Percentiles rank a stretch among this genome's conserved stretches.
phyloP scores from a whole-genome alignment of 345 rosid species.

The Orychophragmus violaceus region DNA sequence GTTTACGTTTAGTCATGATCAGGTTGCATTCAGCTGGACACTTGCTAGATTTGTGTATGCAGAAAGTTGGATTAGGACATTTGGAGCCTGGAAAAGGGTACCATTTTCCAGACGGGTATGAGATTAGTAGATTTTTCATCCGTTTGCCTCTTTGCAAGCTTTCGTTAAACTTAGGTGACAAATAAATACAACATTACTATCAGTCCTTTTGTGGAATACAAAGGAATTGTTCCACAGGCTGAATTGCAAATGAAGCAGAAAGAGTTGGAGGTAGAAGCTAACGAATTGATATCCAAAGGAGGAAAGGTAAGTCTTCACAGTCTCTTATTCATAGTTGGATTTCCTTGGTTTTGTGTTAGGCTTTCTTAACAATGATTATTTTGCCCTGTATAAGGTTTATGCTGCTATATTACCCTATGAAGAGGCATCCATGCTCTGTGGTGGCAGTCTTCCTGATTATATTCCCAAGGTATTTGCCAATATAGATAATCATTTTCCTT shows the following conservation, averaged over 20 bases:
- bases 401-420: constrained; percentile 52
- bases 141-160: not conserved
- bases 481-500: not conserved
- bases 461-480: constrained; percentile 47
- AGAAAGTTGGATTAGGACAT: constrained; percentile 59
- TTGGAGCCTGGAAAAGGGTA: constrained; percentile 74
- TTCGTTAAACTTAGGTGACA: no score
- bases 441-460: constrained; percentile 80
- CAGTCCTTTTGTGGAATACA: constrained; percentile 86
- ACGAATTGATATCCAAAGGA: constrained; percentile 56
- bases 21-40: constrained; percentile 94
- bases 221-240: constrained; percentile 49
- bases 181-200: not conserved
- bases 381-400: constrained; percentile 40
- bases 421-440: constrained; percentile 64
- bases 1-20: not conserved
- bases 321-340: not conserved
- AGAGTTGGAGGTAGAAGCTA: constrained; percentile 63
- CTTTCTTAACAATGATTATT: not conserved
- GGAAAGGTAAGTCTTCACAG: constrained; percentile 42
- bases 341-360: not conserved
- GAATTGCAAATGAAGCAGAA: constrained; percentile 49
- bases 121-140: not conserved
- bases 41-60: constrained; percentile 61
- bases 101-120: constrained; percentile 86